These are phyloP conservation scores for Thielaviopsis punctulata DNA, from an alignment of 2,329 filamentous ascomycete species.

Conservation along the genomic window DNA sequence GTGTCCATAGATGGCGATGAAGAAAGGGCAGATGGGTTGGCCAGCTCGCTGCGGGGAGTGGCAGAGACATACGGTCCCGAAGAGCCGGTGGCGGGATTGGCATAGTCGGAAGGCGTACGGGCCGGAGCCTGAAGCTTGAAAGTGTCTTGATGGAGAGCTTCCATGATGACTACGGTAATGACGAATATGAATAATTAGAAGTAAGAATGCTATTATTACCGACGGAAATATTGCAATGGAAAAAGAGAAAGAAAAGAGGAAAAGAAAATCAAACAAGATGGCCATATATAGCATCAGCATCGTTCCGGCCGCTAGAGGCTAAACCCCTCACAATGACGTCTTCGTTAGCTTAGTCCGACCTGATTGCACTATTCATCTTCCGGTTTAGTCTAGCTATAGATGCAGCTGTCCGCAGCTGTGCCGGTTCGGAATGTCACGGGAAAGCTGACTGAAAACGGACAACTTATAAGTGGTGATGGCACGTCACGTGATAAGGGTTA, in stretches of 20 bases:
- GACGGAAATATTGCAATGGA: not conserved
- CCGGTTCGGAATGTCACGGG: not conserved
- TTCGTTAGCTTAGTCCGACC: not conserved
- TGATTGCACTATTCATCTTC: not conserved
- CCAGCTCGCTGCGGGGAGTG: constrained; percentile 5
- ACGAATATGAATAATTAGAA: too few species aligned
- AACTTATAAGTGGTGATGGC: not conserved
- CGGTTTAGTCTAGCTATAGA: not conserved
- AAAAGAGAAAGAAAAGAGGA: not conserved
- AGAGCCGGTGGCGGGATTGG: not conserved
- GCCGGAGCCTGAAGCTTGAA: constrained; percentile 7
- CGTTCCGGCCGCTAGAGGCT: not conserved
- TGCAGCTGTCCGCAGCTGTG: not conserved
- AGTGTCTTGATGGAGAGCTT: constrained; percentile 9
- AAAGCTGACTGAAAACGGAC: not conserved
- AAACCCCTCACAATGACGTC: not conserved
- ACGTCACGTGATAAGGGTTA: too few species aligned
- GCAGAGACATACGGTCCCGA: not conserved
- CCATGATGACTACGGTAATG: constrained; percentile 1
- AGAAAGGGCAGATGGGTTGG: not conserved
- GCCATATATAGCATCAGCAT: not conserved
- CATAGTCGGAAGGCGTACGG: constrained; percentile 7
- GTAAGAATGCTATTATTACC: too few species aligned
- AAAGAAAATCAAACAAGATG: too few species aligned
- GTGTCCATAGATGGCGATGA: not conserved